Base-by-base conservation (phyloP, 495 filamentous ascomycete species). In the Cryomyces minteri region DNA sequence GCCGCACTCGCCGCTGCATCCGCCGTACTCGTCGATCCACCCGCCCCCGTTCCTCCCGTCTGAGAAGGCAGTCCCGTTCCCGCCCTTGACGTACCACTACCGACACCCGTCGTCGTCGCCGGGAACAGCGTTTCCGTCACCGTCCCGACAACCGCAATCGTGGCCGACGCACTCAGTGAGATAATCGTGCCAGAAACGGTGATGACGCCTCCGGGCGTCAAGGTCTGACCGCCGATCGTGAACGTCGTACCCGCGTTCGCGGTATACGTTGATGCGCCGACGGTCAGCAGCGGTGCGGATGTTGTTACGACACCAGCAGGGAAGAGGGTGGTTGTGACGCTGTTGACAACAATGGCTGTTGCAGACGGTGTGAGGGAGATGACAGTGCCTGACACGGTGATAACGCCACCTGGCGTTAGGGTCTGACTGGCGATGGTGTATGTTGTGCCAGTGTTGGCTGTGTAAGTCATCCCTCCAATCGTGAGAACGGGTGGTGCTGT, bases 391-490 rank as follows among this genome's bases (percentile, higher is more conserved):
- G 40, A 43, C 2, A 62, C 48, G 2, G 54, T 60, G 32, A 62
- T 53, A 6, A 51, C 48, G 12, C 55, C 58, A 4, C 61, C 61
- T 8, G 62, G 58, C 2, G 50, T 58, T 28, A 64, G 50, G 5
- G 56, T 57, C 30, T 44, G 51, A 18, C 58, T 58, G 1, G 37
- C 56, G 12, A 62, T 50, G 8, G 50, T 46, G 43, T 54, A 62
- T 9, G 58, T 55, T 6, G 49, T 53, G 0, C 46, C 59, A 8
- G 51, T 53, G 38, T 61, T 56, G 5, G 60, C 53, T 7, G 55
- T 48, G 41, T 55, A 61, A 9, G 52, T 41, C 8, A 1, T 41
- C 28, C 28, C 40, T 9, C 8, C 18, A 41, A 12, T 38, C 12
- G 28, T 46, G 6, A 28, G 44, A 11, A 42, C 46, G 34, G 44